Evolutionary conservation across 768 basidiomycete species (phyloP), one percentile per base, ranked within the genome.

Genomic region (Leccinum broughii): DNA sequence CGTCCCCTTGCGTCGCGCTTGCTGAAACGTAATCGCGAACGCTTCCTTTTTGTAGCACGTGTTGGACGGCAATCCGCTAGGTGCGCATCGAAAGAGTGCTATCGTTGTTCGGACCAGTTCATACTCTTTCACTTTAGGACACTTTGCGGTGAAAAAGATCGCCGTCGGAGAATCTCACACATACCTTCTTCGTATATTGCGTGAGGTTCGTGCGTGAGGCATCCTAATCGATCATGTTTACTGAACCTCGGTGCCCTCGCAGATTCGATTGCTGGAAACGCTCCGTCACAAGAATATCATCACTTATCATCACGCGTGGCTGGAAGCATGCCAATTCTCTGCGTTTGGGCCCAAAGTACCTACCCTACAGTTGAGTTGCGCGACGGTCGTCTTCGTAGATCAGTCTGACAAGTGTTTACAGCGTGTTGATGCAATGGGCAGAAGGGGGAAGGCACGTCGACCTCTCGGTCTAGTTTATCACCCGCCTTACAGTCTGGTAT

Each of bases 101-200:
- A 13, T 61, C 44, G 6, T 30, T 62, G 28, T 55, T 24, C 57
- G 37, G 41, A 26, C 20, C 11, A 15, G 59, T 52, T 51, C 50
- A 35, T 49, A 6, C 7, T 34, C 55, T 37, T 7, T 58, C 51
- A 28, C 46, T 58, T 24, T 64, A 84, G 91, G 91, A 30, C 88
- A 87, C 65, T 97, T 95, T 72, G 95, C 95, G 0, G 91, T 97
- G 51, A 98, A 98, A 78, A 98, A 97, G 73, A 93, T 98, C 22
- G 94, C 96, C 0, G 91, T 98, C 0, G 95, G 95, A 52, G 86
- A 92, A 68, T 95, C 93, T 0, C 90, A 93, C 65, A 81, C 87
- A 2, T 95, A 95, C 76, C 79, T 96, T 6, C 76, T 94, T 44
- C 87, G 86, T 53, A 94, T 92, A 57, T 77, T 95, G 41, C 85